Evolutionary conservation across 1,284 basidiomycete genomes (phyloP).

Genomic region (Marasmius oreades): DNA sequence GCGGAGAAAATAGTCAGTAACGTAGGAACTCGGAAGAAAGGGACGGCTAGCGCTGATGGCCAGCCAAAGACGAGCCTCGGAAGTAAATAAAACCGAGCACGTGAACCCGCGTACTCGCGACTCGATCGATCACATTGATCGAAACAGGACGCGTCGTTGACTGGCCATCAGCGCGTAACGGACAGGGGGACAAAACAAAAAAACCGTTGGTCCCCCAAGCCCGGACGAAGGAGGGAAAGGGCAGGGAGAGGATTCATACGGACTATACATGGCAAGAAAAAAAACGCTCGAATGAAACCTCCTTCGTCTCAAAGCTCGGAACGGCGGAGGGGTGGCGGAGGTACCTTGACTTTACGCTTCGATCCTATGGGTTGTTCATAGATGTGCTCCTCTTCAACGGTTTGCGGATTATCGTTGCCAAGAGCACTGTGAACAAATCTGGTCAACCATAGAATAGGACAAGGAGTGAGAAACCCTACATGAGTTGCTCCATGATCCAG

Average conservation of each 20-base stretch:
- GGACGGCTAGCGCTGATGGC: slow-evolving; percentile 35
- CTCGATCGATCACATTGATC: slow-evolving; percentile 31
- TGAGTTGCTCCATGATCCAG: slow-evolving; percentile 87
- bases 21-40: neutral
- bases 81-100: slow-evolving; percentile 33
- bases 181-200: slow-evolving; percentile 74
- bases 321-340: slow-evolving; percentile 73
- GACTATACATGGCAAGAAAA: slow-evolving; percentile 54
- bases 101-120: slow-evolving; percentile 33
- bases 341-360: slow-evolving; percentile 85
- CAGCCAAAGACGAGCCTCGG: slow-evolving; percentile 29
- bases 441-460: slow-evolving; percentile 17
- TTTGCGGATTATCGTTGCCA: slow-evolving; percentile 60
- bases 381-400: slow-evolving; percentile 70
- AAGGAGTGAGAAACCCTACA: slow-evolving; percentile 44
- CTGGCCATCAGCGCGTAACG: slow-evolving; percentile 48
- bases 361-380: slow-evolving; percentile 60
- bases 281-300: slow-evolving; percentile 45
- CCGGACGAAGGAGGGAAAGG: slow-evolving; percentile 75
- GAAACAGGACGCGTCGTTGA: slow-evolving; percentile 28
- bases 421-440: slow-evolving; percentile 46
- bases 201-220: slow-evolving; percentile 78
- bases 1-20: slow-evolving; percentile 25
- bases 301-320: slow-evolving; percentile 91
- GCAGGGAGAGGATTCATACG: slow-evolving; percentile 57